These are phyloP conservation scores for Spizellomyces sp. DNA, from an alignment of 192 early-diverging fungal species.

Conservation along the genomic window DNA sequence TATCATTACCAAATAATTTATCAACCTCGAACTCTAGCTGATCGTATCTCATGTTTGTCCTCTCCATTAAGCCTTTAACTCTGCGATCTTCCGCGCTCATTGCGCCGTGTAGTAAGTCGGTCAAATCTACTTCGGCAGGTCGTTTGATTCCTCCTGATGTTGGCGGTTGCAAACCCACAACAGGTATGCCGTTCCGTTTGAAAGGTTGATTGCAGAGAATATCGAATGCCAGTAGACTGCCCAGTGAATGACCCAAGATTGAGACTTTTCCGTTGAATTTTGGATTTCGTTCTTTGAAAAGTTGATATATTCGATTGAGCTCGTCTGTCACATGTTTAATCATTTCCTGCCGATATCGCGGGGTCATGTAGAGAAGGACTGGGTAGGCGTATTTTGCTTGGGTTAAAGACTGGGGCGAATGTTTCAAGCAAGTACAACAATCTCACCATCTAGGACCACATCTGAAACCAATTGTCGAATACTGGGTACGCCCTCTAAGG, in stretches of 20 bases:
- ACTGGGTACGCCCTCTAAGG: conserved; percentile 78
- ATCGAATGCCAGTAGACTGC: conserved; percentile 77
- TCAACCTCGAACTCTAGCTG: conserved; percentile 69
- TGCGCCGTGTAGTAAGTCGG: conserved; percentile 41
- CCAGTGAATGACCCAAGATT: conserved; percentile 79
- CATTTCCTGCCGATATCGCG: conserved; percentile 80
- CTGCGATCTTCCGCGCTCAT: conserved; percentile 14
- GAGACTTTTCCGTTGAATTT: conserved; percentile 78
- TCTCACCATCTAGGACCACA: conserved; percentile 78
- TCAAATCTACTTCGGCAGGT: conserved; percentile 48
- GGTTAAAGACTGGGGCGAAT: not conserved
- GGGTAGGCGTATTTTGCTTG: not conserved
- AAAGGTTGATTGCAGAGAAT: conserved; percentile 71
- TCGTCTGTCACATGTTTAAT: conserved; percentile 74
- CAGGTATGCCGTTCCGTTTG: not conserved
- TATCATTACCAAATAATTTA: conserved; percentile 67
- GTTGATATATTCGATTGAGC: conserved; percentile 72
- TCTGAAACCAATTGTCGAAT: conserved; percentile 81
- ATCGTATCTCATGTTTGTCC: conserved; percentile 35
- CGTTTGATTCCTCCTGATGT: not conserved
- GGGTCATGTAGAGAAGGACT: conserved; percentile 85
- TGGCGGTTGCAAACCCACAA: not conserved
- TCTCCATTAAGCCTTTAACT: conserved; percentile 44
- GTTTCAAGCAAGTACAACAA: conserved; percentile 9
- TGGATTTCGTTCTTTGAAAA: conserved; percentile 74